These are phyloP conservation scores for Tricholoma terreum DNA, from an alignment of 768 basidiomycete species.

Conservation along the genomic window DNA sequence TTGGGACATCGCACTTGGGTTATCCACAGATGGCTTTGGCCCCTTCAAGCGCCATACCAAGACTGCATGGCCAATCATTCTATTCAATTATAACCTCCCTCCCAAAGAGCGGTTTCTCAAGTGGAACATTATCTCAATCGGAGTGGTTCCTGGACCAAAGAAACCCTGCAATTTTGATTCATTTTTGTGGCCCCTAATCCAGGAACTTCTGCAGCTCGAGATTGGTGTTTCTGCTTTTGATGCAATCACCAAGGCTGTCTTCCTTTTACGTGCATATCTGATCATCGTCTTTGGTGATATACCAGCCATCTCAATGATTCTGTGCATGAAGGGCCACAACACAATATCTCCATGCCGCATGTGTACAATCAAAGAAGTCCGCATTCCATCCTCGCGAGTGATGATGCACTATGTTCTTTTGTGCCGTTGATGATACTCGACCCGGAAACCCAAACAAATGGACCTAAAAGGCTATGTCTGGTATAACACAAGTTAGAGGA, in stretches of 20 bases:
- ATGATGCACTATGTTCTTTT: too few relatives aligned
- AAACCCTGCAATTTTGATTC: constrained; percentile 21
- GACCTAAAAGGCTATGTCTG: too few relatives aligned
- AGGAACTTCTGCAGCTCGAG: neutral
- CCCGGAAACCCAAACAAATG: too few relatives aligned
- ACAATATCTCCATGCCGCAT: too few relatives aligned
- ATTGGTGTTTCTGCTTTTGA: constrained; percentile 11
- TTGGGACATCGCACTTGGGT: constrained; percentile 36
- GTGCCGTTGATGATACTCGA: too few relatives aligned
- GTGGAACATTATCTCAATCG: constrained; percentile 21
- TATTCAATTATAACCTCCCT: constrained; percentile 21
- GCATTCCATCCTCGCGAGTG: too few relatives aligned
- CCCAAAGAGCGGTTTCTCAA: constrained; percentile 28
- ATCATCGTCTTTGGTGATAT: constrained; percentile 23
- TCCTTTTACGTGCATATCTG: constrained; percentile 17
- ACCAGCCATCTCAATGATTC: constrained; percentile 19
- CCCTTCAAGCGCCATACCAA: constrained; percentile 27
- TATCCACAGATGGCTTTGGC: constrained; percentile 38
- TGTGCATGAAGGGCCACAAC: neutral
- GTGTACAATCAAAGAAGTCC: too few relatives aligned
- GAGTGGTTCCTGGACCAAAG: constrained; percentile 39
- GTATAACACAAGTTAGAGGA: too few relatives aligned
- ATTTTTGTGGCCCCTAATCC: neutral
- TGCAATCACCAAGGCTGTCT: constrained; percentile 8
- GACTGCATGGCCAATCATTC: constrained; percentile 40